Conservation (phyloP, 2,329 filamentous ascomycete species). For the Talaromyces marneffei region DNA sequence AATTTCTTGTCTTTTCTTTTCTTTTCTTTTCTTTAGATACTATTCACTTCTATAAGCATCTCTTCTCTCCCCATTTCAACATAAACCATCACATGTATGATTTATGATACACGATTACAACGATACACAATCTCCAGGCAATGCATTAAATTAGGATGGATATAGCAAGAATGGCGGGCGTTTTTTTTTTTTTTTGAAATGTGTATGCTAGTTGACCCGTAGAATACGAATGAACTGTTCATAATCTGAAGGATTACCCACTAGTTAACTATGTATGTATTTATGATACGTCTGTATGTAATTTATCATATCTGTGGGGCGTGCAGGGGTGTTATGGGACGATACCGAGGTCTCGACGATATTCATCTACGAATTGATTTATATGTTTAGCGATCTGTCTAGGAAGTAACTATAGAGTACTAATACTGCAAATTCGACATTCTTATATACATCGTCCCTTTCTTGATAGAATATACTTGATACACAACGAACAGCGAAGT, state of each 20-base stretch:
- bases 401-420: not conserved
- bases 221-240: not conserved
- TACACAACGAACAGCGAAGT: not conserved
- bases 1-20: not conserved
- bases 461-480: not conserved
- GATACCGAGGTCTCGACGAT: not conserved
- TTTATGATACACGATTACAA: constrained; percentile 8
- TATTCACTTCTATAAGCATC: not conserved
- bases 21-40: not conserved
- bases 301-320: not conserved
- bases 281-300: not conserved
- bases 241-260: no score
- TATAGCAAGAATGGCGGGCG: constrained; percentile 1
- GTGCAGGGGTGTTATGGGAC: not conserved
- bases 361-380: not conserved
- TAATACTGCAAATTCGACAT: not conserved
- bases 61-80: not conserved
- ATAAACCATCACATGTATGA: constrained; percentile 1
- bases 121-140: constrained; percentile 4
- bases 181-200: not conserved
- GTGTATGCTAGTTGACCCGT: not conserved
- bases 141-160: not conserved
- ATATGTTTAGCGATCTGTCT: not conserved
- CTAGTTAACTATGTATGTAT: not conserved
- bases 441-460: not conserved